Percentiles rank a stretch among this genome's conserved stretches.
phyloP scores from a whole-genome alignment of 2,329 filamentous ascomycete species.

The Dactylonectria estremocensis region DNA sequence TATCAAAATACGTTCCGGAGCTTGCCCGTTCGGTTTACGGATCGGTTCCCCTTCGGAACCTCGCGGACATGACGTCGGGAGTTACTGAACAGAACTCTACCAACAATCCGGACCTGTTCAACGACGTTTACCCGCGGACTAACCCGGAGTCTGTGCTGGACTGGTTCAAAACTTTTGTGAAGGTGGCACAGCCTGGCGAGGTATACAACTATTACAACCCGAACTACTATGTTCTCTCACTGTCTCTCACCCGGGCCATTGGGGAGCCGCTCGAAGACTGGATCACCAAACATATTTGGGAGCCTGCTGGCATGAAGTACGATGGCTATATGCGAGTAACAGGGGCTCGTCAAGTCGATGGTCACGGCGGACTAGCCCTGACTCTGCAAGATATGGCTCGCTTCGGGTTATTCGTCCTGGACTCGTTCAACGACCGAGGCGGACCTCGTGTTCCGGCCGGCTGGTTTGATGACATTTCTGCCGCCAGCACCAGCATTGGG shows the following conservation, averaged over 20 bases:
- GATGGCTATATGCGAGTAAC: constrained; percentile 10
- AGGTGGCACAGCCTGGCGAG: neutral
- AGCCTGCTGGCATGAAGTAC: constrained; percentile 12
- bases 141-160: neutral
- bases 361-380: constrained; percentile 1
- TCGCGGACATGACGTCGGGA: constrained; percentile 3
- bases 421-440: neutral
- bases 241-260: constrained; percentile 6
- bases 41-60: neutral
- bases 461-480: constrained; percentile 7
- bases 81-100: neutral
- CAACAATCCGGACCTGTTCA: constrained; percentile 2
- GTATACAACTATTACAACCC: constrained; percentile 12
- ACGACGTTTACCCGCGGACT: constrained; percentile 3
- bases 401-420: constrained; percentile 1
- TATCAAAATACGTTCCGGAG: too few relatives aligned
- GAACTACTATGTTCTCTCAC: constrained; percentile 9
- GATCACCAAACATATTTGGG: neutral
- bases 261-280: neutral
- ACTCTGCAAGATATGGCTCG: constrained; percentile 10
- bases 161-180: constrained; percentile 6
- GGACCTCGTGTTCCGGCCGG: neutral
- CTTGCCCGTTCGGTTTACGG: neutral
- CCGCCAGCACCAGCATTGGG: neutral
- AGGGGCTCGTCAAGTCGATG: constrained; percentile 2